Evolutionary conservation across 202 grass and related monocot species (phyloP).

Genomic region (Tripidium arundinaceum): DNA sequence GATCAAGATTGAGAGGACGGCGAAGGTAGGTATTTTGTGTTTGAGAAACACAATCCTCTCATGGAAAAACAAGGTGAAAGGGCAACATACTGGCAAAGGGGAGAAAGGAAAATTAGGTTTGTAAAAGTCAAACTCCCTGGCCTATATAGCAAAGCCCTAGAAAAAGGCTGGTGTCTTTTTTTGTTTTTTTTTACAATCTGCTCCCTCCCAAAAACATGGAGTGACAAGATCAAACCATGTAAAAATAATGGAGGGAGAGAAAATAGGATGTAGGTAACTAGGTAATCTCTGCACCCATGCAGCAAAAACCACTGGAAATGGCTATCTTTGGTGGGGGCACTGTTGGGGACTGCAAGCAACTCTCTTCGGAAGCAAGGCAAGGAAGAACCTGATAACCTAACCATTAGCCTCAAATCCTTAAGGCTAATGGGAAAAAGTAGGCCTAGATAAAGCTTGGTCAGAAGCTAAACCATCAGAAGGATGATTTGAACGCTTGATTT

Average conservation of each 20-base stretch:
- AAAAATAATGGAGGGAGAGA: conserved; percentile 54
- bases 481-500: conserved; percentile 66
- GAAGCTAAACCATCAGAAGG: conserved; percentile 43
- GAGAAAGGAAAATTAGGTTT: conserved; percentile 45
- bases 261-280: conserved; percentile 29
- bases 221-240: conserved; percentile 53
- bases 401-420: conserved; percentile 37
- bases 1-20: conserved; percentile 41
- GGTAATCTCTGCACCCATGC: conserved; percentile 37
- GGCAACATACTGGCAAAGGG: conserved; percentile 50
- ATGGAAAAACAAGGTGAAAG: conserved; percentile 50
- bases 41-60: conserved; percentile 44
- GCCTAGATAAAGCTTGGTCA: conserved; percentile 51
- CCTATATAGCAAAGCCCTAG: conserved; percentile 50
- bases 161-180: conserved; percentile 43
- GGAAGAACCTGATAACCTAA: conserved; percentile 34
- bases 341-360: conserved; percentile 43
- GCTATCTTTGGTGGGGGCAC: conserved; percentile 42
- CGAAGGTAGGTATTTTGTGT: conserved; percentile 44
- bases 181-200: conserved; percentile 24
- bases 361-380: conserved; percentile 37
- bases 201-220: conserved; percentile 62
- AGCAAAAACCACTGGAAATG: conserved; percentile 80
- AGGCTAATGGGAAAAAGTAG: conserved; percentile 39
- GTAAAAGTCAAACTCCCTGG: conserved; percentile 54